Percentiles rank a stretch among this genome's conserved stretches.
Conservation (phyloP, 257 asterid species). For the Jacaranda mimosifolia region DNA sequence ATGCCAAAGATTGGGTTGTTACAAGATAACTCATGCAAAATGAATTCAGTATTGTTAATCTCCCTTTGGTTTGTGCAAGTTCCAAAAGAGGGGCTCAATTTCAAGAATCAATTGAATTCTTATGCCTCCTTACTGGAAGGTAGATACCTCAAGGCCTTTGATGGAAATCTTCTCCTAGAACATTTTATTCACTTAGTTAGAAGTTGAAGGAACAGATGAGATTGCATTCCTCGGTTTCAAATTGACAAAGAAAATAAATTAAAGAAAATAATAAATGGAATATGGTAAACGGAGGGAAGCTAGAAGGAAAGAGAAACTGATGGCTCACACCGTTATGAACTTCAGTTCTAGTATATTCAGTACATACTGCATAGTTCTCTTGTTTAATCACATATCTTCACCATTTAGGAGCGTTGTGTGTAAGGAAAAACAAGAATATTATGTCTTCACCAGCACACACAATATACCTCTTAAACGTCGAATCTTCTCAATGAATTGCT, state of each 20-base stretch:
- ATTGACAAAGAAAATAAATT: neutral
- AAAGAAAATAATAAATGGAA: neutral
- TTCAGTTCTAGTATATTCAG: neutral
- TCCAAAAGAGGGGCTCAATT: neutral
- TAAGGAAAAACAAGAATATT: neutral
- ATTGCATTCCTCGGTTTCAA: neutral
- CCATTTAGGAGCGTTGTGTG: neutral
- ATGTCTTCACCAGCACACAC: neutral
- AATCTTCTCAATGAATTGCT: slow-evolving; percentile 67
- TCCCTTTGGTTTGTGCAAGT: neutral
- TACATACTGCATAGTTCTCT: neutral
- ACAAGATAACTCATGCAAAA: too few species aligned
- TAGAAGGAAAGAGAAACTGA: slow-evolving; percentile 1
- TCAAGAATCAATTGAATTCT: neutral
- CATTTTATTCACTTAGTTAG: neutral
- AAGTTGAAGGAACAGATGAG: neutral
- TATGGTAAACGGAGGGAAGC: neutral
- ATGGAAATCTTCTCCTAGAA: neutral
- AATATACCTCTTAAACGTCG: slow-evolving; percentile 62
- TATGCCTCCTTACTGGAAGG: neutral
- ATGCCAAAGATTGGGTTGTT: neutral
- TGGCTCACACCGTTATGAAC: neutral
- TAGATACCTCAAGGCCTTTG: neutral
- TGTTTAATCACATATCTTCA: neutral
- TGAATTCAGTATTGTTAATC: too few species aligned